Evolutionary conservation across 2,329 filamentous ascomycete species (phyloP).

Genomic region (Diaporthe vaccinii): DNA sequence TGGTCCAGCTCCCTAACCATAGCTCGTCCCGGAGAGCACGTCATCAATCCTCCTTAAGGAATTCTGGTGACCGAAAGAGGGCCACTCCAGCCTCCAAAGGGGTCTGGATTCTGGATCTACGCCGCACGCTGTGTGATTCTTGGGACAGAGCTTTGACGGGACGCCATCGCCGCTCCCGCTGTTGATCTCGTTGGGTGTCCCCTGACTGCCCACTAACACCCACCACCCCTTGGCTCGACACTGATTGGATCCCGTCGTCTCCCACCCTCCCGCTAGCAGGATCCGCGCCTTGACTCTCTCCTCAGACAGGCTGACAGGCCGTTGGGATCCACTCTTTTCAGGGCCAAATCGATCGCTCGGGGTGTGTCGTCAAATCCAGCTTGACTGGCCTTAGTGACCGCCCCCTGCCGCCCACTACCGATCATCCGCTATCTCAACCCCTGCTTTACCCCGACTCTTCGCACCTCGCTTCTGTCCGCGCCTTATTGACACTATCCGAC

Average conservation of each 20-base stretch:
- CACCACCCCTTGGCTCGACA: constrained; percentile 35
- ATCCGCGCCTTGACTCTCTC: constrained; percentile 33
- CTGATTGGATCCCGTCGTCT: constrained; percentile 39
- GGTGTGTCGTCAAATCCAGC: constrained; percentile 29
- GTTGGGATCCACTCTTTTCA: constrained; percentile 38
- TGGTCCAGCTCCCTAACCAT: background rate
- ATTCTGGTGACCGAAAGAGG: constrained; percentile 7
- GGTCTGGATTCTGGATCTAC: constrained; percentile 23
- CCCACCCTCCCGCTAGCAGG: constrained; percentile 35
- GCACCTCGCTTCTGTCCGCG: constrained; percentile 35
- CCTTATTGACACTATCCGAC: constrained; percentile 31
- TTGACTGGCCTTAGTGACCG: constrained; percentile 7
- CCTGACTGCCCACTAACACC: constrained; percentile 33
- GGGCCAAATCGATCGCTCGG: constrained; percentile 35
- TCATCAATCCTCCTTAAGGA: constrained; percentile 22
- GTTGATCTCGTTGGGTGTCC: constrained; percentile 28
- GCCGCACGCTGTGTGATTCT: constrained; percentile 26
- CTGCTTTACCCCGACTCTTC: constrained; percentile 37
- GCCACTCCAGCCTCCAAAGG: constrained; percentile 16
- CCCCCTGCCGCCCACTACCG: constrained; percentile 23
- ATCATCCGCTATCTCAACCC: constrained; percentile 32
- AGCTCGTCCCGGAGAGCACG: background rate
- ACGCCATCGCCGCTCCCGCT: constrained; percentile 29
- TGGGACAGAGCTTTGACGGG: constrained; percentile 36
- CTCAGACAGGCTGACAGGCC: constrained; percentile 34